A percentile compares a stretch with the other conserved stretches of the same genome.
Conservation (phyloP, 345 rosid species). For the Excoecaria agallocha region DNA sequence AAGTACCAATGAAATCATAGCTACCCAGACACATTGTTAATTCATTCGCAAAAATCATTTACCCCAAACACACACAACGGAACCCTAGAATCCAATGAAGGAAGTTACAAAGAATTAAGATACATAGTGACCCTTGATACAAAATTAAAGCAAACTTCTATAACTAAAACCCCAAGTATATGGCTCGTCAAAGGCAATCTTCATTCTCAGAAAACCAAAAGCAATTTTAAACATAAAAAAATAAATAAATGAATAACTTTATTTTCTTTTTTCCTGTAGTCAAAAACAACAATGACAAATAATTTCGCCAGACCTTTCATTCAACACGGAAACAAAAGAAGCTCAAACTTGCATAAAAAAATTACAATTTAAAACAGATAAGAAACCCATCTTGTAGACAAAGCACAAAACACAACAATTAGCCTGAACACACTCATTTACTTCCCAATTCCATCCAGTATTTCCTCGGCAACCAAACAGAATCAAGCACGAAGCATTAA, state of each 20-base stretch:
- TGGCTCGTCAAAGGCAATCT: neutral
- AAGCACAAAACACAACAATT: neutral
- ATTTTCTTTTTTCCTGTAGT: neutral
- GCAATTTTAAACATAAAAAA: too few species aligned
- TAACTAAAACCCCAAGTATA: neutral
- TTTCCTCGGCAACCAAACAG: conserved; percentile 23
- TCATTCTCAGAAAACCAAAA: neutral
- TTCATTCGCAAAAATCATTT: neutral
- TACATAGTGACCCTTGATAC: neutral
- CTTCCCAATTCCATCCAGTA: neutral
- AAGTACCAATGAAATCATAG: neutral
- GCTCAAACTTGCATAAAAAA: neutral
- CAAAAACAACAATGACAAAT: neutral
- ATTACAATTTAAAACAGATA: neutral
- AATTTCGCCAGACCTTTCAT: too few species aligned
- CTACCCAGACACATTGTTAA: neutral
- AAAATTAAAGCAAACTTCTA: neutral
- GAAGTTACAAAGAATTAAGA: neutral
- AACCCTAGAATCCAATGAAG: neutral
- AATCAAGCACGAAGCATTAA: neutral
- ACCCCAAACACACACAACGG: neutral
- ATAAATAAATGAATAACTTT: neutral
- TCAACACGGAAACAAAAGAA: neutral
- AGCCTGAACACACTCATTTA: neutral
- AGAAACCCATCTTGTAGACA: neutral